phyloP scores from a whole-genome alignment of 108 stramenopile genomes.

The Mediolabrus comicus region DNA sequence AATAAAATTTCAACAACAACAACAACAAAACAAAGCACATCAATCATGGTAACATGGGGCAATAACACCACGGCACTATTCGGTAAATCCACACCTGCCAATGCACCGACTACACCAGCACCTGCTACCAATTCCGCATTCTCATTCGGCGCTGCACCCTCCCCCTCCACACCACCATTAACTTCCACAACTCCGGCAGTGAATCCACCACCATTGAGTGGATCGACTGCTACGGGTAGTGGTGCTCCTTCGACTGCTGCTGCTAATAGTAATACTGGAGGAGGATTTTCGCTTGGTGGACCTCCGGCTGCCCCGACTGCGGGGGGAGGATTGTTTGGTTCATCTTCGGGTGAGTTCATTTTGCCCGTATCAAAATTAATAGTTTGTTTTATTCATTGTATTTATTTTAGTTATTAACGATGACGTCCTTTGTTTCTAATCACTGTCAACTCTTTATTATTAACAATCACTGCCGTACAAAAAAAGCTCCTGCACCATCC shows the following conservation, averaged over 20 bases:
- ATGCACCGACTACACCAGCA: constrained; percentile 7
- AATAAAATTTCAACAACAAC: not conserved
- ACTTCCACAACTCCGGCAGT: constrained; percentile 11
- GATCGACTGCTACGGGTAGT: not conserved
- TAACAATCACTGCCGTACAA: not conserved
- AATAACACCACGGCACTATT: constrained; percentile 38
- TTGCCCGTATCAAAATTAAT: not conserved
- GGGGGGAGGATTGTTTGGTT: constrained; percentile 28
- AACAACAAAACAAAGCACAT: not conserved
- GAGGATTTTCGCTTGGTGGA: constrained; percentile 1
- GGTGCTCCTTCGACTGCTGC: not conserved
- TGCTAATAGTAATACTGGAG: too few relatives aligned
- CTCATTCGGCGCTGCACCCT: not conserved
- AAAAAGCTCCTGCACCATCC: constrained; percentile 30
- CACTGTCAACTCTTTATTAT: too few relatives aligned
- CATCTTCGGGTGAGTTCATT: not conserved
- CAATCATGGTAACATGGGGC: constrained; percentile 47
- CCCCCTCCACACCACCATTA: constrained; percentile 19
- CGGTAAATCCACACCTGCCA: constrained; percentile 18
- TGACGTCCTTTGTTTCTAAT: not conserved
- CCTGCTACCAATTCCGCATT: not conserved
- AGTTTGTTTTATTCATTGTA: too few relatives aligned
- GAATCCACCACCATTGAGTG: constrained; percentile 14
- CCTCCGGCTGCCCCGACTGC: constrained; percentile 2
- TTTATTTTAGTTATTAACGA: too few relatives aligned